Conservation (phyloP, 768 basidiomycete species). For the Trametes gibbosa region DNA sequence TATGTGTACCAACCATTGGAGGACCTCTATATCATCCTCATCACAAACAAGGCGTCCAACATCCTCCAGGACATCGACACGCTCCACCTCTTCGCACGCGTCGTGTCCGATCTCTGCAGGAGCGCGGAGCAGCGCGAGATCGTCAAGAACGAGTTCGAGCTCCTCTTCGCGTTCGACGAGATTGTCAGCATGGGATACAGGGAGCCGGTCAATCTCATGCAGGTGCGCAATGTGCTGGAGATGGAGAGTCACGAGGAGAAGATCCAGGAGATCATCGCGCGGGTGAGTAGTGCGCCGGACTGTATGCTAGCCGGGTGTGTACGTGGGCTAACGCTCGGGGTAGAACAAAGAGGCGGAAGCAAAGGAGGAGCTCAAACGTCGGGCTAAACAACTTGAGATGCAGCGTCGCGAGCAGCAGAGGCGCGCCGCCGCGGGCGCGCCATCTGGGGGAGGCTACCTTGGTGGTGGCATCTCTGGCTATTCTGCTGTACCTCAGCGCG, state of each 20-base stretch:
- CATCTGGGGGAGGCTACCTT: conserved; percentile 54
- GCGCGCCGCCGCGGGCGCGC: conserved; percentile 55
- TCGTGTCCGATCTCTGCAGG: conserved; percentile 89
- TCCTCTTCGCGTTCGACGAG: conserved; percentile 95
- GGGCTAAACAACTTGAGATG: conserved; percentile 97
- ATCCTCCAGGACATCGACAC: conserved; percentile 98
- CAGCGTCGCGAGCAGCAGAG: conserved; percentile 93
- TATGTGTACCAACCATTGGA: conserved; percentile 97
- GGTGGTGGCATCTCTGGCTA: conserved; percentile 72
- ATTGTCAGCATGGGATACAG: conserved; percentile 87
- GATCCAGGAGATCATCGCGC: conserved; percentile 97
- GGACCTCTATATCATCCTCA: conserved; percentile 94
- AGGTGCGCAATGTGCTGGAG: conserved; percentile 75
- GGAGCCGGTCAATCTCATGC: conserved; percentile 75
- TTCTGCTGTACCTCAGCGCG: conserved; percentile 62
- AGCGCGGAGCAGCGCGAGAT: conserved; percentile 89
- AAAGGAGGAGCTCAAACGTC: conserved; percentile 97
- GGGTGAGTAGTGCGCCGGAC: conserved; percentile 62
- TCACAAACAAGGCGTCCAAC: conserved; percentile 99
- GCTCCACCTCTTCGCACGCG: conserved; percentile 87
- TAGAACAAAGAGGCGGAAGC: conserved; percentile 99
- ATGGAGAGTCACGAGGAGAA: conserved; percentile 94
- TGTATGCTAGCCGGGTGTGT: not conserved
- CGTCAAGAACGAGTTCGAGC: conserved; percentile 84
- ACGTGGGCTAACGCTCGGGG: not conserved